Percentiles rank a stretch among this genome's conserved stretches.
Conservation (phyloP, 2,329 filamentous ascomycete genomes). For the Aspergillus tanneri region DNA sequence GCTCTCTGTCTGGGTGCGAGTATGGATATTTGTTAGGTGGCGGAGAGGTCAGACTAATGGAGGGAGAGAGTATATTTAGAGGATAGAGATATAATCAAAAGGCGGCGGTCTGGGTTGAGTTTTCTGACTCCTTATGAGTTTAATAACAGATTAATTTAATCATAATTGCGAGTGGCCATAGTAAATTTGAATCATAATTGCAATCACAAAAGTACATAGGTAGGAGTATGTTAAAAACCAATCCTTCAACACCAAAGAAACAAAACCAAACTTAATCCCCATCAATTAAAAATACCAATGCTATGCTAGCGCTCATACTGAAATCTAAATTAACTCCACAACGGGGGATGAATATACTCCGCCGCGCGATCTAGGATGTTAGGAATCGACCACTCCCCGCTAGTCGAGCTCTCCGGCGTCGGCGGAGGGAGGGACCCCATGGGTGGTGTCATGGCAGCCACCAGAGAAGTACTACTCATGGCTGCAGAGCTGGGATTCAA, state of each 20-base stretch:
- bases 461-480: slow-evolving; percentile 18
- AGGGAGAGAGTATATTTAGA: too few species aligned
- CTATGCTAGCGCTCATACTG: not conserved
- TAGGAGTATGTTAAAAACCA: too few species aligned
- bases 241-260: not conserved
- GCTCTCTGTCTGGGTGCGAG: too few species aligned
- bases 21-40: too few species aligned
- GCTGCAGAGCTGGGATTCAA: slow-evolving; percentile 18
- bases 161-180: too few species aligned
- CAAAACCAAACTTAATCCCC: not conserved
- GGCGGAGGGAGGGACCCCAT: slow-evolving; percentile 43
- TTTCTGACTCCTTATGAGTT: too few species aligned
- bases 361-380: slow-evolving; percentile 47
- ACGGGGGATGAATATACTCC: slow-evolving; percentile 50
- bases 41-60: too few species aligned
- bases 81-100: too few species aligned
- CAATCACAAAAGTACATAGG: too few species aligned
- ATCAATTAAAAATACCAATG: not conserved
- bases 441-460: slow-evolving; percentile 34
- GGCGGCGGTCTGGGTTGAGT: too few species aligned
- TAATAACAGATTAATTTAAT: too few species aligned
- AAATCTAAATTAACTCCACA: slow-evolving; percentile 39
- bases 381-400: slow-evolving; percentile 47
- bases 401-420: slow-evolving; percentile 50
- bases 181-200: too few species aligned